These are phyloP conservation scores for Leonotis leonurus DNA, from an alignment of 257 asterid species.

Conservation along the genomic window DNA sequence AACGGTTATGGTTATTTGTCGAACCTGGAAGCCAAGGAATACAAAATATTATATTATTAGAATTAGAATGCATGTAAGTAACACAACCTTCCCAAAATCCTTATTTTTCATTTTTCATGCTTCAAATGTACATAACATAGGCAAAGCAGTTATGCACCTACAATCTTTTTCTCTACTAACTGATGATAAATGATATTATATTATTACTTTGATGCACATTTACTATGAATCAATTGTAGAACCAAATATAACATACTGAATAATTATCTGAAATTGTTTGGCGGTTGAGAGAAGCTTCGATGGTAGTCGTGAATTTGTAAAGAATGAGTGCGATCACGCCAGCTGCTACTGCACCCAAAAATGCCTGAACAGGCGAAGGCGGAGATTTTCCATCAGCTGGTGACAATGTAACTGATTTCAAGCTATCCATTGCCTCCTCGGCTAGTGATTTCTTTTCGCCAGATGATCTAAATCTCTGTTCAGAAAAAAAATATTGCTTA, in stretches of 20 bases:
- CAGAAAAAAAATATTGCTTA: slow-evolving; percentile 8
- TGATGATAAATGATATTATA: too few species aligned
- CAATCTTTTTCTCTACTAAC: too few species aligned
- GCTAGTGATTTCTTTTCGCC: slow-evolving; percentile 54
- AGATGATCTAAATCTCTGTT: slow-evolving; percentile 68
- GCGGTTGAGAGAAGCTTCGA: slow-evolving; percentile 72
- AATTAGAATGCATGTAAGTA: slow-evolving; percentile 9
- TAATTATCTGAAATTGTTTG: slow-evolving; percentile 68
- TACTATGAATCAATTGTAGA: too few species aligned
- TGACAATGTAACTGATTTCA: slow-evolving; percentile 52
- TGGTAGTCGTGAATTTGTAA: slow-evolving; percentile 65
- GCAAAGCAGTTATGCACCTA: background rate
- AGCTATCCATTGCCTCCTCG: slow-evolving; percentile 71
- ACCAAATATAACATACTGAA: slow-evolving; percentile 39
- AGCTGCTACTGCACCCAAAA: slow-evolving; percentile 74
- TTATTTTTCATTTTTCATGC: background rate
- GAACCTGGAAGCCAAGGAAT: slow-evolving; percentile 47
- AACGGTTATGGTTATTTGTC: slow-evolving; percentile 80
- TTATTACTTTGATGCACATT: too few species aligned
- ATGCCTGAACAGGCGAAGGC: slow-evolving; percentile 71
- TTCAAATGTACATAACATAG: background rate
- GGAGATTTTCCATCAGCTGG: slow-evolving; percentile 45
- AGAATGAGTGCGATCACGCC: slow-evolving; percentile 62
- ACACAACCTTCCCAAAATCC: background rate
- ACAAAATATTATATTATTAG: background rate